Base-by-base conservation (phyloP, 2,329 filamentous ascomycete genomes). In the Botryotinia narcissicola region DNA sequence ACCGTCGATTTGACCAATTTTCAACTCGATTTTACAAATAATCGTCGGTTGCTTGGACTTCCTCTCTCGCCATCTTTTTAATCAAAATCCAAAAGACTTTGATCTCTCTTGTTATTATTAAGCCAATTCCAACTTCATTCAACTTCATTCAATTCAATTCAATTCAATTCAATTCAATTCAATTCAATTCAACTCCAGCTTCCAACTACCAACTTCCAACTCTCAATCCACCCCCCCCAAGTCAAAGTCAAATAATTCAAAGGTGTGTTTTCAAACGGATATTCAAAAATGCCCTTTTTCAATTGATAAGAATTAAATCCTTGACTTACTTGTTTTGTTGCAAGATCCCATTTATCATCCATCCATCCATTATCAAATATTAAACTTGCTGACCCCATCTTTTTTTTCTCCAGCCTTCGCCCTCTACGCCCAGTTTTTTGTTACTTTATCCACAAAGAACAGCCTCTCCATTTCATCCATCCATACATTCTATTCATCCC, bases 381-480 rank as follows among this genome's bases (percentile, higher is more conserved):
- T 37, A 29, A 57, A 42, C 64, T 57, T 42, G 16, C 64, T 68
- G 48, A 68, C 64, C 48, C 46, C 35, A 35, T 68, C 64, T 54
- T 51, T 32, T 48, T 37, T 51, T 20, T 14, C 66, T 57, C 66
- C 66, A 68, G 66, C 66, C 66, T 57, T 57, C 66, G 35, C 46
- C 42, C 29, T 48, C 29, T 29, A 4, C 14, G 1, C 51, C 51
- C 51, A 18, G 51, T 62, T 18, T 18, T 18, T 42, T 1, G 14
- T 25, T 18, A n/a, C 35, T 51, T 67, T 67, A 51, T n/a, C 63
- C 63, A 46, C 63, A 37, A 67, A 66, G 63, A 66, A 66, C 63
- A 66, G 63, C 44, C 63, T 66, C 63, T 66, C 32, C 8, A 51
- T 35, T 51, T 40, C 44, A 67, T 67, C 32, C 64, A 54, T 54